Conservation (phyloP, 2,329 filamentous ascomycete species). For the Sporothrix mexicana region DNA sequence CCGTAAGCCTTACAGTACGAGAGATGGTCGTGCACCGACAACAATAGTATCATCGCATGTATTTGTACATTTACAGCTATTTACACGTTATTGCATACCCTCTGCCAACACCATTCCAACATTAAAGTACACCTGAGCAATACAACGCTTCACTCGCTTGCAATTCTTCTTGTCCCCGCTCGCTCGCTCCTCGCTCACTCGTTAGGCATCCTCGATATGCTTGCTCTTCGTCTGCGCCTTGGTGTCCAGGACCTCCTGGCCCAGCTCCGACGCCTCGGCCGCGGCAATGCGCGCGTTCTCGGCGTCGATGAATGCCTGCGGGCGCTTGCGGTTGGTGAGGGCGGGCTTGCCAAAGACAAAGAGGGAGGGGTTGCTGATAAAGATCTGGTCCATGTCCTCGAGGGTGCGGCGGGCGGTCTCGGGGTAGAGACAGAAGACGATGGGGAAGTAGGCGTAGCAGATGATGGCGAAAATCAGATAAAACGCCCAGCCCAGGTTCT, state of each 20-base stretch:
- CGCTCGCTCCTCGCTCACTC: not conserved
- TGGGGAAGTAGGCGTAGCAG: conserved; percentile 55
- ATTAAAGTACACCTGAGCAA: not conserved
- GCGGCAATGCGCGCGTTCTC: conserved; percentile 39
- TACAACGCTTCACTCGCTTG: not conserved
- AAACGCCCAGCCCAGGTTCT: conserved; percentile 51
- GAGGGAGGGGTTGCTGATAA: conserved; percentile 43
- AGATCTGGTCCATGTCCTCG: conserved; percentile 57
- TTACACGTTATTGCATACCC: no score
- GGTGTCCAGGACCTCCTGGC: conserved; percentile 26
- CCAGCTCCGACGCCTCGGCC: conserved; percentile 28
- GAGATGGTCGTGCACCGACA: no score
- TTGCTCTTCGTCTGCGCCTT: not conserved
- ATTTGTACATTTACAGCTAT: no score
- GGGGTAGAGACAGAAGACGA: conserved; percentile 57
- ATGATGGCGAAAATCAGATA: conserved; percentile 49
- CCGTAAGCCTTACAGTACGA: no score
- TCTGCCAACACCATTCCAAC: no score
- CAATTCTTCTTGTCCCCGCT: not conserved
- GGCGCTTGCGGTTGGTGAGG: conserved; percentile 47
- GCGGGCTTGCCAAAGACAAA: conserved; percentile 45
- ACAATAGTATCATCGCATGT: no score
- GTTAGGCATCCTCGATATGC: conserved; percentile 12
- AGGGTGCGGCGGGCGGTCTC: conserved; percentile 55
- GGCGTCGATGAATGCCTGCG: conserved; percentile 46